Conservation (phyloP, 2,329 filamentous ascomycete species). For the Hypomyces rosellus region DNA sequence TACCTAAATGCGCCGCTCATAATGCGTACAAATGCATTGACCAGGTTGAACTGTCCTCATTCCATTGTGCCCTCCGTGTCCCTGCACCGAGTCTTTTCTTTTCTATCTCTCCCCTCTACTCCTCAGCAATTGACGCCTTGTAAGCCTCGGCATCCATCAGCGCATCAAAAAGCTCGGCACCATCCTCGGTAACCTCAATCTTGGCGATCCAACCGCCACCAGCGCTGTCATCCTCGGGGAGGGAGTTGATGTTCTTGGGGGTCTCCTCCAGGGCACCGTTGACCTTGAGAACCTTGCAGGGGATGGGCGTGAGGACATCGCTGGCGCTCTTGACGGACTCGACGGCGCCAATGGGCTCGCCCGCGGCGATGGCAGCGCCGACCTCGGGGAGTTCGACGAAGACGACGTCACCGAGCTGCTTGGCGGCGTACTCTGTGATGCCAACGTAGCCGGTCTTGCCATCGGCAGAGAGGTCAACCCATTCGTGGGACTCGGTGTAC, state of each 20-base stretch:
- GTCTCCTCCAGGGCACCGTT: constrained; percentile 77
- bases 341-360: constrained; percentile 86
- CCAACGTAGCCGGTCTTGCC: constrained; percentile 75
- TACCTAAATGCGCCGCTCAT: background rate
- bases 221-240: constrained; percentile 69
- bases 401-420: constrained; percentile 91
- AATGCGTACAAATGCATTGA: constrained; percentile 8
- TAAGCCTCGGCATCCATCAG: constrained; percentile 78
- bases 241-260: constrained; percentile 81
- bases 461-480: constrained; percentile 83
- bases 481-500: constrained; percentile 97
- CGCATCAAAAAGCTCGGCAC: constrained; percentile 60
- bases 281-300: constrained; percentile 66
- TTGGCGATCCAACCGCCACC: constrained; percentile 89
- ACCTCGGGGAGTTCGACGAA: constrained; percentile 86
- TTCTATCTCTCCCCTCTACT: background rate
- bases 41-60: constrained; percentile 17
- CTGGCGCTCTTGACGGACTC: constrained; percentile 99
- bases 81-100: background rate
- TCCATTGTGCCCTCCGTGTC: background rate
- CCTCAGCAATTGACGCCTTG: constrained; percentile 44
- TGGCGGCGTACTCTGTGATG: constrained; percentile 85
- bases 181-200: constrained; percentile 66
- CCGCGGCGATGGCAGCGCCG: constrained; percentile 57
- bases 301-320: constrained; percentile 86